phyloP scores from a whole-genome alignment of 1,139 yeast species.

The Saccharomyces pastorianus region DNA sequence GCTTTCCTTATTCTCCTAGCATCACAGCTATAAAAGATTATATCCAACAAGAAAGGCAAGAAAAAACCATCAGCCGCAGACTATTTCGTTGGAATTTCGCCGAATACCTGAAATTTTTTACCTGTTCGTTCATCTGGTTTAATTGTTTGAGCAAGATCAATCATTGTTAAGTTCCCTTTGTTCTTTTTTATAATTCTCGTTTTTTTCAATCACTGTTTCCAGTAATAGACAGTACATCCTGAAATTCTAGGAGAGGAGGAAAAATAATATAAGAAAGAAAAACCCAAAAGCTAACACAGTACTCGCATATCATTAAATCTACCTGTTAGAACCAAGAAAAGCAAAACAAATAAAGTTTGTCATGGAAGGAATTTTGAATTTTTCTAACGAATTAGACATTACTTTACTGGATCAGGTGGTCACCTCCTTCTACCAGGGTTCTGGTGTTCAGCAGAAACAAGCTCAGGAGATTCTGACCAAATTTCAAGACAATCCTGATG shows the following conservation, averaged over 20 bases:
- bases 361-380: conserved; percentile 87
- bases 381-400: conserved; percentile 76
- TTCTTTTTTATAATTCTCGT: neutral
- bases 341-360: neutral
- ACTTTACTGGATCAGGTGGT: conserved; percentile 75
- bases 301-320: neutral
- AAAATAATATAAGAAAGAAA: neutral
- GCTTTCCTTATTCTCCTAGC: neutral
- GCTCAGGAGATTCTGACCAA: conserved; percentile 81
- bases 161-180: neutral
- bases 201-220: neutral
- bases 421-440: conserved; percentile 72
- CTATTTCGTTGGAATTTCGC: neutral
- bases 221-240: neutral
- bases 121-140: neutral
- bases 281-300: too few relatives aligned
- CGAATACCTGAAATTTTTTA: neutral
- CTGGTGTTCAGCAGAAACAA: conserved; percentile 69
- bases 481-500: conserved; percentile 90
- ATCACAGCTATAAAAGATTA: neutral
- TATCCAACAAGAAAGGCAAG: neutral
- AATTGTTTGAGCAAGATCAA: neutral
- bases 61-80: neutral
- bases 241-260: neutral
- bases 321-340: neutral